Conservation (phyloP, 192 early-diverging fungal species). For the Glomus cerebriforme region DNA sequence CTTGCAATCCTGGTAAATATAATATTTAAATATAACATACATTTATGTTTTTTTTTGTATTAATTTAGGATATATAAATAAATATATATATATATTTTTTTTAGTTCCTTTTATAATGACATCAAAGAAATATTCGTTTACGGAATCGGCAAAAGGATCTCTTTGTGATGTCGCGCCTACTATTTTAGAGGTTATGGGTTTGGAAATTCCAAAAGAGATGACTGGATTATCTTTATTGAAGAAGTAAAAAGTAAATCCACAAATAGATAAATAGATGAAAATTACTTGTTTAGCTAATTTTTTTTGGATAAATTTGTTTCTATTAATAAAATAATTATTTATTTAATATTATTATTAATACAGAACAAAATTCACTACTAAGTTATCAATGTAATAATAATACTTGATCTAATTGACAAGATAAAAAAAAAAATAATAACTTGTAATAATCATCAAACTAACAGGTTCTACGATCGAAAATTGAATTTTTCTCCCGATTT, state of each 20-base stretch:
- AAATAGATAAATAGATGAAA: too few relatives aligned
- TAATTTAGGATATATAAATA: too few relatives aligned
- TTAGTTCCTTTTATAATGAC: conserved; percentile 94
- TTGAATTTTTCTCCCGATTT: too few relatives aligned
- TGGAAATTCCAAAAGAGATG: conserved; percentile 95
- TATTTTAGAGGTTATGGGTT: conserved; percentile 86
- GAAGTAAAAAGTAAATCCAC: conserved; percentile 36
- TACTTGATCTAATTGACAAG: too few relatives aligned
- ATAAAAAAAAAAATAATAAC: too few relatives aligned
- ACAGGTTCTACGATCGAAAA: too few relatives aligned
- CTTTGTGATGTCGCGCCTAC: conserved; percentile 98
- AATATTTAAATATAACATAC: background rate
- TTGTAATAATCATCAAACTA: too few relatives aligned
- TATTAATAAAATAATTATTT: too few relatives aligned
- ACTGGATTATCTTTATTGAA: conserved; percentile 73
- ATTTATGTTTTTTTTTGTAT: background rate
- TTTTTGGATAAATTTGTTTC: too few relatives aligned
- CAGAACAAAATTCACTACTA: too few relatives aligned
- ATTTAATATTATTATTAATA: too few relatives aligned
- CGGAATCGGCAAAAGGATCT: conserved; percentile 59
- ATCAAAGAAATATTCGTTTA: conserved; percentile 57
- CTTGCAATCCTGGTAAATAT: conserved; percentile 52
- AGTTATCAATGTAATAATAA: too few relatives aligned
- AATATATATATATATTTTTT: conserved; percentile 17
- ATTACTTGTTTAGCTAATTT: background rate